Base-by-base conservation (phyloP, 177 flowering plant species). In the Vitis hybrid region DNA sequence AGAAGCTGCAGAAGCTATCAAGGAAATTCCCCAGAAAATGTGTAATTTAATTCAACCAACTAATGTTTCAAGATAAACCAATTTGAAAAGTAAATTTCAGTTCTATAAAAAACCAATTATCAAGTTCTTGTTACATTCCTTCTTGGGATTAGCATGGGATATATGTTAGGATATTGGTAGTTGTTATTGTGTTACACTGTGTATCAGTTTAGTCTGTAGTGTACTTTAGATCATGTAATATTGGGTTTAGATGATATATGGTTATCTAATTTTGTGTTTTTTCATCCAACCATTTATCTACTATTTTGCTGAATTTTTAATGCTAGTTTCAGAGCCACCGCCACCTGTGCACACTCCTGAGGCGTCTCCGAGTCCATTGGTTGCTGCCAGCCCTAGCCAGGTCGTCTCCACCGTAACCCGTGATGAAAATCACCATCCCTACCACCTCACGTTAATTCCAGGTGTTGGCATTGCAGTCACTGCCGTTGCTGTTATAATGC, bases 401-500 rank as follows among this genome's bases (percentile, higher is more conserved):
- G 69, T 72, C 19, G 62, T 82, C 49, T 66, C 63, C 49, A 83
- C 70, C 31, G 12, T 71, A 50, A 74, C 86, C 51, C 58, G 44
- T 19, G 79, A 77, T 52, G 76, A 70, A 58, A 77, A 77, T 61
- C 90, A 78, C 64, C 92, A 77, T 77, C 67, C 76, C 55, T 85
- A 83, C 77, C 95, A 76, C 69, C 88, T 91, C 52, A 86, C 90
- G 10, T 19, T 91, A 65, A 65, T 92, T 74, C 87, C 89, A 64
- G 78, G 79, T 19, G 65, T 92, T 68, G 97, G 97, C 52, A 83
- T 92, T 71, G 90, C 86, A 8, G 83, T 96, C 58, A 86, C 93
- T 15, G 88, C 78, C 2, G 64, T 80, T 15, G 85, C 99, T 67
- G 72, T 87, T 67, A 24, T 83, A 66, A 80, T 91, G 83, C 80